Percentiles rank a stretch among this genome's conserved stretches.
These are phyloP conservation scores for Yamadazyma laniorum DNA, from an alignment of 805 yeast species.

Conservation along the genomic window DNA sequence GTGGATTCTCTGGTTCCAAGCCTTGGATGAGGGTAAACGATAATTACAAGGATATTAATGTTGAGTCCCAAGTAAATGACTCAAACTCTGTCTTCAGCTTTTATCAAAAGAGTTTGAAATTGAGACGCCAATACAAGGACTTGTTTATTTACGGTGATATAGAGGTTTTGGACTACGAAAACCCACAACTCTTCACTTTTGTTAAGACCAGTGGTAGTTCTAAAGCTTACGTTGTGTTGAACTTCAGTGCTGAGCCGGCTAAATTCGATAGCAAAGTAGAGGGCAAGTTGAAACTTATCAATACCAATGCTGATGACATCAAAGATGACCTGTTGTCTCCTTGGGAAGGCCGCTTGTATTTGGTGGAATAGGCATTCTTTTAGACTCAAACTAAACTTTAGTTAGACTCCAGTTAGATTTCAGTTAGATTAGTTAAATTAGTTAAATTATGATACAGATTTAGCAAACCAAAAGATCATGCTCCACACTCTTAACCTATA, in stretches of 20 bases:
- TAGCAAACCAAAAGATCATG: not conserved
- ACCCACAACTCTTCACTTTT: conserved; percentile 41
- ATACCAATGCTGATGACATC: conserved; percentile 25
- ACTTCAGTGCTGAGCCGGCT: conserved; percentile 36
- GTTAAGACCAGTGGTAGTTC: conserved; percentile 29
- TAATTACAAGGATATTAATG: conserved; percentile 49
- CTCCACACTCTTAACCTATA: too few relatives aligned
- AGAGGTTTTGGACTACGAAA: conserved; percentile 42
- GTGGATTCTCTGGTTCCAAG: conserved; percentile 46
- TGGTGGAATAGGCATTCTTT: conserved; percentile 1
- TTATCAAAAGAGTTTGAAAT: conserved; percentile 42
- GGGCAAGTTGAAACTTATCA: conserved; percentile 29
- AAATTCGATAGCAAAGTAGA: conserved; percentile 28
- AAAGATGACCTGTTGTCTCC: conserved; percentile 31
- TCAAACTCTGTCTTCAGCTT: conserved; percentile 45
- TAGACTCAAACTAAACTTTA: too few relatives aligned
- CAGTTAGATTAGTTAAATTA: too few relatives aligned
- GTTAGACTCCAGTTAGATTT: too few relatives aligned
- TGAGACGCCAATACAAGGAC: conserved; percentile 46
- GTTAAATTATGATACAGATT: not conserved
- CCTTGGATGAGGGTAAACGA: conserved; percentile 58
- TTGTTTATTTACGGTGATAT: conserved; percentile 47
- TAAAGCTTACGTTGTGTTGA: conserved; percentile 39
- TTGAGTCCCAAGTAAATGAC: conserved; percentile 43
- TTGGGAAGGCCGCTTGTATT: conserved; percentile 46